Percentiles rank a stretch among this genome's conserved stretches.
These are phyloP conservation scores for Acanthamoeba healyi DNA, from an alignment of 208 protist species.

Conservation along the genomic window DNA sequence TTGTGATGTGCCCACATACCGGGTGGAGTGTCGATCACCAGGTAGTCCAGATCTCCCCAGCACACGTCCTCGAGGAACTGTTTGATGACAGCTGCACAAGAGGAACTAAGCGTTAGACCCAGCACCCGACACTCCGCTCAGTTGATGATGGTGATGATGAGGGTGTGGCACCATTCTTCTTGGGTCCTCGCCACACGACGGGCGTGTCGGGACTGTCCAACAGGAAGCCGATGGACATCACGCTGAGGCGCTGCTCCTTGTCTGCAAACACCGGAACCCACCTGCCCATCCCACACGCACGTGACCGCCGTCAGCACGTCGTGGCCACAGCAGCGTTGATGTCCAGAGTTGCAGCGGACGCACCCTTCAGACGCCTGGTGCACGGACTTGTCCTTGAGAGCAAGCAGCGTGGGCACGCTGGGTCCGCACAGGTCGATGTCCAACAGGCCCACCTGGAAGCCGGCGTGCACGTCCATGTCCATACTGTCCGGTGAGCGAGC, in stretches of 20 bases:
- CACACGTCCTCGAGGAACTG: constrained; percentile 98
- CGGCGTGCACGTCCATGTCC: not conserved
- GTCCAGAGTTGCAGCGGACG: too few species aligned
- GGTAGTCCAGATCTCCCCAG: constrained; percentile 98
- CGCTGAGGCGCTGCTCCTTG: constrained; percentile 96
- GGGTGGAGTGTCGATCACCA: constrained; percentile 99
- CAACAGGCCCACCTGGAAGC: constrained; percentile 96
- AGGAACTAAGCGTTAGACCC: too few species aligned
- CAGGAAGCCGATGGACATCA: constrained; percentile 99
- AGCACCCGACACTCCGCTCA: too few species aligned
- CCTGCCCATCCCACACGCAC: not conserved
- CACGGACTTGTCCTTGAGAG: constrained; percentile 91
- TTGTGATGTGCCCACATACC: not conserved
- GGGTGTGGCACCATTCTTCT: constrained; percentile 91
- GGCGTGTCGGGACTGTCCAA: constrained; percentile 96
- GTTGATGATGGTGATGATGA: too few species aligned
- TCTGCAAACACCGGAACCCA: constrained; percentile 94
- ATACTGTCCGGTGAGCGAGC: too few species aligned
- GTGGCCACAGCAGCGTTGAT: constrained; percentile 54
- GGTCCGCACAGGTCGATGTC: constrained; percentile 99
- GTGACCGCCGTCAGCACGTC: not conserved
- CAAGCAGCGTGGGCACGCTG: constrained; percentile 96
- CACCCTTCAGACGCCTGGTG: not conserved
- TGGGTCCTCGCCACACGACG: constrained; percentile 98
- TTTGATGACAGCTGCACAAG: constrained; percentile 96